phyloP scores from a whole-genome alignment of 2,329 filamentous ascomycete genomes.

The Fusarium continuum region DNA sequence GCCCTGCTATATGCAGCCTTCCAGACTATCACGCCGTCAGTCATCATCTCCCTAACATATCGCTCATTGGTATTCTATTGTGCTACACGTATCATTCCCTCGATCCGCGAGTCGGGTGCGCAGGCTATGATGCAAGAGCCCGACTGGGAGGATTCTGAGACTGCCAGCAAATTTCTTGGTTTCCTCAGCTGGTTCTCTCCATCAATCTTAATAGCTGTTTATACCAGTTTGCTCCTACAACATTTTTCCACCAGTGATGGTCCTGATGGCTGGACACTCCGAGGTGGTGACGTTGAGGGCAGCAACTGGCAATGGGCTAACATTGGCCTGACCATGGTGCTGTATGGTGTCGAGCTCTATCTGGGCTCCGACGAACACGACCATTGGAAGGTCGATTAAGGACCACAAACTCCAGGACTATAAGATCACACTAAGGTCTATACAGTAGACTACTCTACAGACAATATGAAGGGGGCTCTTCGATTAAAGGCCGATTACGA shows the following conservation, averaged over 20 bases:
- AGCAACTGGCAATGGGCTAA: conserved; percentile 96
- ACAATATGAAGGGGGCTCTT: conserved; percentile 11
- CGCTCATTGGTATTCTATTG: conserved; percentile 95
- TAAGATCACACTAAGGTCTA: background rate
- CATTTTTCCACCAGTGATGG: conserved; percentile 86
- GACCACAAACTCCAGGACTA: background rate
- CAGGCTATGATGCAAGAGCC: conserved; percentile 85
- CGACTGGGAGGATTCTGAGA: conserved; percentile 84
- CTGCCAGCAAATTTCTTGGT: conserved; percentile 80
- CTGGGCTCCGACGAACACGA: conserved; percentile 85
- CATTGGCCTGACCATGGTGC: conserved; percentile 83
- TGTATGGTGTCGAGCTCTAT: conserved; percentile 92
- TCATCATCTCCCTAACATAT: conserved; percentile 94
- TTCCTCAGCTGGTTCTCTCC: conserved; percentile 94
- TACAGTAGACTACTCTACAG: conserved; percentile 12
- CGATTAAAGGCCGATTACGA: conserved; percentile 1
- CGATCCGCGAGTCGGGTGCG: conserved; percentile 86
- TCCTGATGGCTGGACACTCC: conserved; percentile 81
- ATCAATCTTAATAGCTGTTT: conserved; percentile 92
- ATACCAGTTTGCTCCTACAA: conserved; percentile 93
- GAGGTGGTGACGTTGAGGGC: conserved; percentile 80
- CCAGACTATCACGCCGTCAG: conserved; percentile 93
- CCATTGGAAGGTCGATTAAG: conserved; percentile 95
- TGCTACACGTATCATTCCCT: conserved; percentile 93
- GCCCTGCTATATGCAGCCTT: conserved; percentile 91